Base-by-base conservation (phyloP, 2,329 filamentous ascomycete species). In the Colletotrichum noveboracense region DNA sequence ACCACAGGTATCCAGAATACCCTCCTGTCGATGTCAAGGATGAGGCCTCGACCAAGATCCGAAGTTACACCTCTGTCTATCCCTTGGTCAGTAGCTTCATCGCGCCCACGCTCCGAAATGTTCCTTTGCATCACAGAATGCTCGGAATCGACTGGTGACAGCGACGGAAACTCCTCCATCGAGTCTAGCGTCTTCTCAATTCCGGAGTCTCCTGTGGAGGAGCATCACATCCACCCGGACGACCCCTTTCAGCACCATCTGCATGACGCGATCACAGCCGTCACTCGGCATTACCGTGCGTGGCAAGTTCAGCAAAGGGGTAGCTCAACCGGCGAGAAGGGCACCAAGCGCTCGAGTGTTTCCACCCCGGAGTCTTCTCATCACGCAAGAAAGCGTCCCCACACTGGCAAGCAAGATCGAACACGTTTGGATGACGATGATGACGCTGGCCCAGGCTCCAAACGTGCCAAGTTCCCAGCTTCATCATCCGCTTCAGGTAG, bases 141-240 rank as follows among this genome's bases (percentile, higher is more conserved):
- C 38, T 34, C 26, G 5, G 73, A 64, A 18, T 56, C 62, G 5
- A 32, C 55, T 6, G 38, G 14, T n/a, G 73, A 75, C 3, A 73
- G 69, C 38, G 73, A 52, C 30, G 68, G 55, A 18, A 62, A 61
- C 24, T 75, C 62, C 21, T 69, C 70, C 4, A 18, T 73, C 24
- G 70, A 75, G 26, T 75, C 73, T 1, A 32, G 65, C 56, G 32
- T 75, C 10, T 75, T 72, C 43, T 73, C 73, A 10, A 64, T 74
- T 14, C 70, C 73, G 0, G 56, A 64, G 18, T 75, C 56, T 3
- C 65, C 73, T 4, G 7, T 66, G 2, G 70, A 75, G n/a, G 36
- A 58, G 3, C 26, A 32, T 9, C 55, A 72, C 5, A 64, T 74
- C 14, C 24, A 36, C 4, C 55, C 18, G 21, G 55, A 64, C 5